phyloP scores from a whole-genome alignment of 164 flowering plant species.

The Magnolia kwangsiensis region DNA sequence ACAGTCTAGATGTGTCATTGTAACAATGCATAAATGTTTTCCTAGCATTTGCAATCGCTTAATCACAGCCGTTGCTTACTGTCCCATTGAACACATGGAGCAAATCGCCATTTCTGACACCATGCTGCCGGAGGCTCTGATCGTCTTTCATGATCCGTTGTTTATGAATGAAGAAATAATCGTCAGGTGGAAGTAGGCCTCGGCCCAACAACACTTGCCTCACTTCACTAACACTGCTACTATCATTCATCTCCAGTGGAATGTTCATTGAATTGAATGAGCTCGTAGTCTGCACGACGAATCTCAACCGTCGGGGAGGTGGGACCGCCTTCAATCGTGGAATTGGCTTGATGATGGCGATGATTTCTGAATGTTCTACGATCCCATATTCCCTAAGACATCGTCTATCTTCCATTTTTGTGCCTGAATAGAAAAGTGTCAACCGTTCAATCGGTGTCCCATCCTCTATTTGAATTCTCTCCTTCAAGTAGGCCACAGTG shows the following conservation, averaged over 20 bases:
- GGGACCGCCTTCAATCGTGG: slow-evolving; percentile 28
- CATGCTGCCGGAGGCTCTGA: slow-evolving; percentile 75
- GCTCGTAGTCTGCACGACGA: slow-evolving; percentile 56
- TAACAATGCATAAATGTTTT: no score
- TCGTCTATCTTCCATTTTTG: slow-evolving; percentile 52
- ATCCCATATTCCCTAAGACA: slow-evolving; percentile 63
- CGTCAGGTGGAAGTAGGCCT: slow-evolving; percentile 58
- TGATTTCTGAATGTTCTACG: slow-evolving; percentile 49
- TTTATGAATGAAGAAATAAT: slow-evolving; percentile 81
- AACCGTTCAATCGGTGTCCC: slow-evolving; percentile 54
- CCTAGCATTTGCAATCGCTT: not conserved
- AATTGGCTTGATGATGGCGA: slow-evolving; percentile 35
- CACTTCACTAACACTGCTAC: slow-evolving; percentile 48
- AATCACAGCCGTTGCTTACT: slow-evolving; percentile 24
- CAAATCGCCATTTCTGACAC: slow-evolving; percentile 69
- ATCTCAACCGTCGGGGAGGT: slow-evolving; percentile 30
- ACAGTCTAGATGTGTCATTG: no score
- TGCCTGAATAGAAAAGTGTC: slow-evolving; percentile 41
- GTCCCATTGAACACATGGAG: slow-evolving; percentile 77
- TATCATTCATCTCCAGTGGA: slow-evolving; percentile 56
- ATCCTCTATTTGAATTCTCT: slow-evolving; percentile 63
- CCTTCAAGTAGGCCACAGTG: slow-evolving; percentile 44
- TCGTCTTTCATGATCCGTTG: slow-evolving; percentile 73
- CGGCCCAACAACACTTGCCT: slow-evolving; percentile 37
- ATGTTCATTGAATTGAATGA: slow-evolving; percentile 53